These are phyloP conservation scores for Heritiera littoralis DNA, from an alignment of 345 rosid species.

Conservation along the genomic window DNA sequence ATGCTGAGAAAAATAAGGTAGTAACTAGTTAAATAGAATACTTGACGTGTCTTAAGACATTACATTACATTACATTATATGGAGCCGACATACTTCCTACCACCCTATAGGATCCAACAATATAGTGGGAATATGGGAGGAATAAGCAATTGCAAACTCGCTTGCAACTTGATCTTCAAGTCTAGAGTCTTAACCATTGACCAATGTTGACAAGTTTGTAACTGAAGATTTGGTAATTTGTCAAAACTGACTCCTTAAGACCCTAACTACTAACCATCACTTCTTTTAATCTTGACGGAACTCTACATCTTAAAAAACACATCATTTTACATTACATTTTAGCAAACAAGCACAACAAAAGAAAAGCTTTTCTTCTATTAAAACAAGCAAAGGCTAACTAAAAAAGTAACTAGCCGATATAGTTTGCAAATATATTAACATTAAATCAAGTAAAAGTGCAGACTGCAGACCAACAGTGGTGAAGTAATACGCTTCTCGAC, in stretches of 20 bases:
- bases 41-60: background rate
- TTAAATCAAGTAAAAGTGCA: constrained; percentile 4
- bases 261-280: background rate
- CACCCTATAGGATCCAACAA: background rate
- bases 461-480: constrained; percentile 64
- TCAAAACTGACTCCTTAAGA: constrained; percentile 3
- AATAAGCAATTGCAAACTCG: background rate
- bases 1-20: background rate
- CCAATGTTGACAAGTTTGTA: background rate
- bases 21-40: background rate
- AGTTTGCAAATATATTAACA: background rate
- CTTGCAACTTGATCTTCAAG: background rate
- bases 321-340: background rate
- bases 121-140: background rate
- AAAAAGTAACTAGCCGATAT: background rate
- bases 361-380: background rate
- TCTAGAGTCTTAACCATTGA: background rate
- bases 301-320: background rate
- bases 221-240: background rate
- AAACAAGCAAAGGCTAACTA: background rate
- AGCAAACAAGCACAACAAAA: background rate
- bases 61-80: background rate
- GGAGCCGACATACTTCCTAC: background rate
- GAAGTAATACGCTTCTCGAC: constrained; percentile 99
- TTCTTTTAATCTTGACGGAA: background rate